Evolutionary conservation across 306 rosid genomes (phyloP).

Genomic region (Lathyrus oleraceus): DNA sequence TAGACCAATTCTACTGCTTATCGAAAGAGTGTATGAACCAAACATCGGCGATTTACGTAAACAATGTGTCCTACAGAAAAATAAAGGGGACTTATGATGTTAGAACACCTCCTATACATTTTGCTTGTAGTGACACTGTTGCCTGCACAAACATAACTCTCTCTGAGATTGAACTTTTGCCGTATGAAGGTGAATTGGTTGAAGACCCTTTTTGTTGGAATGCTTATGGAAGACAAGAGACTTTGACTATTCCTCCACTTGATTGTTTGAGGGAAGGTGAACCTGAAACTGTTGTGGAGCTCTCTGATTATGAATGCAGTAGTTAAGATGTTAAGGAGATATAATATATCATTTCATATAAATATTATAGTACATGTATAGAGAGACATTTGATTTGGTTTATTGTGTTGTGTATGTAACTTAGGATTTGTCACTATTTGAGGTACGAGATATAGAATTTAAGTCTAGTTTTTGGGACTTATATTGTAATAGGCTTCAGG

Average conservation of each 20-base stretch:
- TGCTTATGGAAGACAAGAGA: slow-evolving; percentile 80
- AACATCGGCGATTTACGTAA: slow-evolving; percentile 78
- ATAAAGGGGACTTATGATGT: slow-evolving; percentile 94
- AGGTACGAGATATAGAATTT: slow-evolving; percentile 40
- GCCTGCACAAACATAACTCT: slow-evolving; percentile 88
- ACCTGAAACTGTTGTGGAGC: slow-evolving; percentile 52
- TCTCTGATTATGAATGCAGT: slow-evolving; percentile 50
- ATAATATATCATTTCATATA: background rate
- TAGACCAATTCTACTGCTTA: slow-evolving; percentile 88
- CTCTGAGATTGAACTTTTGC: slow-evolving; percentile 81
- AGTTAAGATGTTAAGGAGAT: background rate
- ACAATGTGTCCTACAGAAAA: slow-evolving; percentile 58
- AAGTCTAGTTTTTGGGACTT: slow-evolving; percentile 38
- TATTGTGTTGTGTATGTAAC: slow-evolving; percentile 24
- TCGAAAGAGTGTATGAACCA: slow-evolving; percentile 73
- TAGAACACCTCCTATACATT: slow-evolving; percentile 84
- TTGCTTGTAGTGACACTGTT: slow-evolving; percentile 83
- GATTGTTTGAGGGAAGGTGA: slow-evolving; percentile 78
- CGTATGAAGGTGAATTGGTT: slow-evolving; percentile 71
- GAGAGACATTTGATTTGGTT: slow-evolving; percentile 21
- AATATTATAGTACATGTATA: slow-evolving; percentile 13
- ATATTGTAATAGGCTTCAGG: slow-evolving; percentile 34
- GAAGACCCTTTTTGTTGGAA: slow-evolving; percentile 97
- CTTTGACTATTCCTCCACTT: slow-evolving; percentile 82
- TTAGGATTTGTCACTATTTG: slow-evolving; percentile 51